A percentile compares a stretch with the other conserved stretches of the same genome.
Conservation (phyloP, 495 filamentous ascomycete genomes). For the Penicillium odoratum region DNA sequence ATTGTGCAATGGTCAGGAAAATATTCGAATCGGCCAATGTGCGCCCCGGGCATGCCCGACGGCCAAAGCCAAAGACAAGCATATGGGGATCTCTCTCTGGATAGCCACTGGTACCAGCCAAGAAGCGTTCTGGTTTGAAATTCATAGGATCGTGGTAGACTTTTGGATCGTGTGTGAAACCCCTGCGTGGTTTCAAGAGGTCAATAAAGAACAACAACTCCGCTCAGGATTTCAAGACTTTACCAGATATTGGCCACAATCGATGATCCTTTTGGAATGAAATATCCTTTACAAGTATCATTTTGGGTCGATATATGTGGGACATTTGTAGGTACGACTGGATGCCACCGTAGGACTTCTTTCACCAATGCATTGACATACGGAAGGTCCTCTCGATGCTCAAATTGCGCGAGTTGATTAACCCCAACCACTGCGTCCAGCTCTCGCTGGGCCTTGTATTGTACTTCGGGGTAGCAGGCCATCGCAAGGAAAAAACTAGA, state of each 20-base stretch:
- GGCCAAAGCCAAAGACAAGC: conserved; percentile 57
- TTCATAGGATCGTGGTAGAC: conserved; percentile 26
- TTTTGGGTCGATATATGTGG: conserved; percentile 58
- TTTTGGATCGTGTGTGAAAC: conserved; percentile 31
- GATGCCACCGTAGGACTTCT: conserved; percentile 48
- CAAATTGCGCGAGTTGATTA: conserved; percentile 23
- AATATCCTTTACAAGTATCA: conserved; percentile 51
- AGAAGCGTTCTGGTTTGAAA: conserved; percentile 7
- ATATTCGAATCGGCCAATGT: conserved; percentile 56
- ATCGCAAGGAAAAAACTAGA: conserved; percentile 50
- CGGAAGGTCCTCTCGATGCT: conserved; percentile 34
- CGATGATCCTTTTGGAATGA: conserved; percentile 50
- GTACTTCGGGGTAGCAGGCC: conserved; percentile 49
- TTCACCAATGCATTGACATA: conserved; percentile 46
- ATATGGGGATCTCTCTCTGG: conserved; percentile 22
- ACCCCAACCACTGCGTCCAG: conserved; percentile 53
- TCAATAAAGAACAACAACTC: no score
- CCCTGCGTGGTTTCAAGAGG: conserved; percentile 12
- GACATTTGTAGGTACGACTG: conserved; percentile 44
- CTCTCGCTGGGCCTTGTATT: conserved; percentile 57
- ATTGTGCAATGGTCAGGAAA: conserved; percentile 49
- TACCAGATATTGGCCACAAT: conserved; percentile 53
- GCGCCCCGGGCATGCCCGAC: conserved; percentile 59
- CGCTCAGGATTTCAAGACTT: neutral
- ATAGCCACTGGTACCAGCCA: conserved; percentile 17